A percentile compares a stretch with the other conserved stretches of the same genome.
Conservation (phyloP, 768 basidiomycete genomes). For the Mycena rosella region DNA sequence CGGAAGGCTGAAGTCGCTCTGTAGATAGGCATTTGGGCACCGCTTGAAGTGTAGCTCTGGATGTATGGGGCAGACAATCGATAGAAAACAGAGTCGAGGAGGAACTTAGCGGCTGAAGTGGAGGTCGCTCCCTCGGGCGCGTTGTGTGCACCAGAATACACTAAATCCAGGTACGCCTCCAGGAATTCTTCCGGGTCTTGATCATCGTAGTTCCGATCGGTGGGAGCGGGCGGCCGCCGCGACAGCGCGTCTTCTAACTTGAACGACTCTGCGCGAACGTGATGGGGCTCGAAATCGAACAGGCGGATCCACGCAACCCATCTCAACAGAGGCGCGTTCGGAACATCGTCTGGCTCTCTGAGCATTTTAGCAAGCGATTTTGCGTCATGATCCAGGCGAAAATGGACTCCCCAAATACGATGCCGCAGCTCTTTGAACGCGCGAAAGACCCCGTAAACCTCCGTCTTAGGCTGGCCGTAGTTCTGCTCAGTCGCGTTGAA, state of each 20-base stretch:
- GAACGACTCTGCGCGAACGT: constrained; percentile 46
- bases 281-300: constrained; percentile 52
- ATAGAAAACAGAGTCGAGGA: constrained; percentile 2
- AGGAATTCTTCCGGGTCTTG: constrained; percentile 46
- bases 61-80: background rate
- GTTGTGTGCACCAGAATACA: background rate
- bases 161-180: constrained; percentile 38
- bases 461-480: constrained; percentile 54
- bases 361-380: constrained; percentile 53
- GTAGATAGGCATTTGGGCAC: no score
- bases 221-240: constrained; percentile 13
- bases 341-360: constrained; percentile 49
- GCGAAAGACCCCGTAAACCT: constrained; percentile 52
- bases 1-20: no score
- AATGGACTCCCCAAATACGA: constrained; percentile 47
- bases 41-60: background rate
- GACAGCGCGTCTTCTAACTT: constrained; percentile 50
- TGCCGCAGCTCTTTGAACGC: constrained; percentile 46
- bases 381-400: constrained; percentile 51
- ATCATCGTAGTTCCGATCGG: constrained; percentile 33
- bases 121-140: constrained; percentile 5
- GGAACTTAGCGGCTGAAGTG: constrained; percentile 2
- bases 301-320: constrained; percentile 53
- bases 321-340: constrained; percentile 50
- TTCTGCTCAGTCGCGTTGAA: constrained; percentile 47